phyloP scores from a whole-genome alignment of 805 yeast genomes.

The Yamadazyma akitaensis region DNA sequence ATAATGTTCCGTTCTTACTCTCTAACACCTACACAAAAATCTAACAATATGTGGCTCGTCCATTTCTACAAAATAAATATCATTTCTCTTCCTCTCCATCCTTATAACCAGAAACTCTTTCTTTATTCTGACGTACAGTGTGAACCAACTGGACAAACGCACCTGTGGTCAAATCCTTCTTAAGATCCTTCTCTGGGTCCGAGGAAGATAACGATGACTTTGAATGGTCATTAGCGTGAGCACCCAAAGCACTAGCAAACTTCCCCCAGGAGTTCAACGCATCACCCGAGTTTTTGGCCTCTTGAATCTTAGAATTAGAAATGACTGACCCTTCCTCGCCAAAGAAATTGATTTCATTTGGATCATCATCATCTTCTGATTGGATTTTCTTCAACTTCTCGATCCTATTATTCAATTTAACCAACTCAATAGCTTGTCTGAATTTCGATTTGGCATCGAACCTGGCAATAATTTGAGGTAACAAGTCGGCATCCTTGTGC shows the following conservation, averaged over 20 bases:
- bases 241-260: conserved; percentile 22
- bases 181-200: conserved; percentile 12
- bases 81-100: not conserved
- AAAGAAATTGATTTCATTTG: conserved; percentile 44
- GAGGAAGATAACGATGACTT: conserved; percentile 20
- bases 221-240: conserved; percentile 16
- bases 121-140: conserved; percentile 63
- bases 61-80: too few relatives aligned
- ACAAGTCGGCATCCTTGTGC: conserved; percentile 59
- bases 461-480: conserved; percentile 76
- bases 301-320: not conserved
- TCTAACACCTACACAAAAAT: too few relatives aligned
- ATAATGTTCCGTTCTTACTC: too few relatives aligned
- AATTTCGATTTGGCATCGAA: conserved; percentile 83
- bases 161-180: conserved; percentile 44
- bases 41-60: too few relatives aligned
- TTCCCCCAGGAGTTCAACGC: conserved; percentile 29
- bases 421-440: conserved; percentile 81
- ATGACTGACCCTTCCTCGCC: conserved; percentile 28
- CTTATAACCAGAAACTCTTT: conserved; percentile 26
- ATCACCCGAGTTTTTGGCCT: not conserved
- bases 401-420: conserved; percentile 76
- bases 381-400: conserved; percentile 63
- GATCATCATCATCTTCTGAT: conserved; percentile 54
- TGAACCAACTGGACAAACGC: conserved; percentile 69